Evolutionary conservation across 306 rosid genomes (phyloP).

Genomic region (Parietaria judaica): DNA sequence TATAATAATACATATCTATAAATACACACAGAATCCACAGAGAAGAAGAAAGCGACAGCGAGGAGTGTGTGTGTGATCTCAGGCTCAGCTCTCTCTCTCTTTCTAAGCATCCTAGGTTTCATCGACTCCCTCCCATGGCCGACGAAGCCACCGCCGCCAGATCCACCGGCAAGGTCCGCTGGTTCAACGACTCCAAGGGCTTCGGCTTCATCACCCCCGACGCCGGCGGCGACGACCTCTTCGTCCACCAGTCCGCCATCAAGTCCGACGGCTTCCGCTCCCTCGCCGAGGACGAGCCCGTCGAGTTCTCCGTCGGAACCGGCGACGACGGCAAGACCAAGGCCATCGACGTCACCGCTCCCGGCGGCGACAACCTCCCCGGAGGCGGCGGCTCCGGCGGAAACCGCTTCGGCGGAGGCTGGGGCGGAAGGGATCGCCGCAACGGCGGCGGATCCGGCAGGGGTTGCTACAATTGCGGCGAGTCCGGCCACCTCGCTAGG

Average conservation of each 20-base stretch:
- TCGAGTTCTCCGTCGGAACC: slow-evolving; percentile 52
- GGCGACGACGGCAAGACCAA: slow-evolving; percentile 63
- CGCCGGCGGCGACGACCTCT: slow-evolving; percentile 63
- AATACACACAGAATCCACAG: neutral
- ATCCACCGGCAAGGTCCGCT: slow-evolving; percentile 60
- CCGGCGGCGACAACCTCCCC: slow-evolving; percentile 43
- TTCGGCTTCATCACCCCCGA: slow-evolving; percentile 88
- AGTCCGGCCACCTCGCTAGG: slow-evolving; percentile 59
- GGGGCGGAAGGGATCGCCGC: slow-evolving; percentile 50
- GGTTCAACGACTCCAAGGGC: slow-evolving; percentile 77
- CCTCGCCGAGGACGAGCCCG: slow-evolving; percentile 55
- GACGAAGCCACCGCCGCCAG: slow-evolving; percentile 34
- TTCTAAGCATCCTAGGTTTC: slow-evolving; percentile 1
- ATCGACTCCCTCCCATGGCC: slow-evolving; percentile 37
- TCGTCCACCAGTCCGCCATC: slow-evolving; percentile 81
- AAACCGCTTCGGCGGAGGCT: slow-evolving; percentile 36
- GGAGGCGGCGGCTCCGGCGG: slow-evolving; percentile 21
- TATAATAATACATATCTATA: neutral
- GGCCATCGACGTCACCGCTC: slow-evolving; percentile 70
- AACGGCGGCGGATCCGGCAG: slow-evolving; percentile 33
- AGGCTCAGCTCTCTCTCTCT: neutral
- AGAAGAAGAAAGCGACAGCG: neutral
- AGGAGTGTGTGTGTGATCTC: neutral
- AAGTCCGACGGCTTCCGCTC: slow-evolving; percentile 77
- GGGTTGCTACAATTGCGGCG: slow-evolving; percentile 66